These are phyloP conservation scores for Lupinus albus DNA, from an alignment of 306 rosid genomes.

Conservation along the genomic window DNA sequence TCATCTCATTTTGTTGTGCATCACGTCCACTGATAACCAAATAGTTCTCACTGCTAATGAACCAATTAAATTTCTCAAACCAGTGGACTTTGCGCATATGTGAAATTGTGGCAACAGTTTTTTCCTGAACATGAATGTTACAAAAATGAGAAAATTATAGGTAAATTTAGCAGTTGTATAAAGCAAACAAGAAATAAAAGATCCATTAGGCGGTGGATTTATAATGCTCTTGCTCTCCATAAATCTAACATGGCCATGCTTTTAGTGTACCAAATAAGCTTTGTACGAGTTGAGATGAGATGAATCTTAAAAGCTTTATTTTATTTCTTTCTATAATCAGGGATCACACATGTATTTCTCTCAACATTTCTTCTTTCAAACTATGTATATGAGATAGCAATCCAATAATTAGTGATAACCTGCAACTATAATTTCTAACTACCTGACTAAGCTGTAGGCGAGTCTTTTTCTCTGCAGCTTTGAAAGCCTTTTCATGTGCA, in stretches of 20 bases:
- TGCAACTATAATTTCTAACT: slow-evolving; percentile 36
- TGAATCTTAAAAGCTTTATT: slow-evolving; percentile 28
- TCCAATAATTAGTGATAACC: slow-evolving; percentile 10
- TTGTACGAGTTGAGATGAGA: slow-evolving; percentile 1
- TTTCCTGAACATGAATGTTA: slow-evolving; percentile 68
- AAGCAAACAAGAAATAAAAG: slow-evolving; percentile 19
- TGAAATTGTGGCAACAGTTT: slow-evolving; percentile 84
- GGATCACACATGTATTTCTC: slow-evolving; percentile 4
- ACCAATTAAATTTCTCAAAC: slow-evolving; percentile 99
- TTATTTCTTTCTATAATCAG: slow-evolving; percentile 30
- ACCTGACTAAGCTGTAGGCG: slow-evolving; percentile 93
- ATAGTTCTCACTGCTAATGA: slow-evolving; percentile 96
- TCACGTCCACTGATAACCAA: slow-evolving; percentile 97
- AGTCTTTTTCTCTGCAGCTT: slow-evolving; percentile 97
- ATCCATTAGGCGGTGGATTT: neutral
- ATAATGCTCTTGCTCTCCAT: slow-evolving; percentile 2
- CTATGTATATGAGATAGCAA: slow-evolving; percentile 34
- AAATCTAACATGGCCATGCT: slow-evolving; percentile 22
- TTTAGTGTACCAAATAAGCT: slow-evolving; percentile 9
- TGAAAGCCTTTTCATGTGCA: slow-evolving; percentile 95
- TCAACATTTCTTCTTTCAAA: slow-evolving; percentile 34
- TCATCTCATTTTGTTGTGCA: slow-evolving; percentile 99
- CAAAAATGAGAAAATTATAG: slow-evolving; percentile 26
- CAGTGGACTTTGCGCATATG: slow-evolving; percentile 99
- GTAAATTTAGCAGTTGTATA: slow-evolving; percentile 11